Conservation (phyloP, 225 moss, liverwort and hornwort species). For the Antitrichia curtipendula region DNA sequence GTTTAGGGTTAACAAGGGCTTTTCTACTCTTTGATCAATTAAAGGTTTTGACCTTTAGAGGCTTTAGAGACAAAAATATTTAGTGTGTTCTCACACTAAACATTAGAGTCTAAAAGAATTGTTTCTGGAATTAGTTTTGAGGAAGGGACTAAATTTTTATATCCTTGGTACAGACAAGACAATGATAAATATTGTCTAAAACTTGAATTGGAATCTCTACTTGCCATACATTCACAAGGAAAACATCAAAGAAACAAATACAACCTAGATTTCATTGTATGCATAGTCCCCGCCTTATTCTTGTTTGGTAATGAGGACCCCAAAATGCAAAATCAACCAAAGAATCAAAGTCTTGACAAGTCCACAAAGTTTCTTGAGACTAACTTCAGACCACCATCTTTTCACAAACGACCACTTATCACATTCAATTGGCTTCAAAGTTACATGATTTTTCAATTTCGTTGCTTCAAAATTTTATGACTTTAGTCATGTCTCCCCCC, state of each 20-base stretch:
- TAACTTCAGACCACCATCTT: too few species aligned
- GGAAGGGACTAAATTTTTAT: not conserved
- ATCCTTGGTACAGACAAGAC: rapidly evolving
- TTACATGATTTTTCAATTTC: too few species aligned
- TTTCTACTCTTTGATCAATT: not conserved
- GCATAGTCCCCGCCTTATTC: not conserved
- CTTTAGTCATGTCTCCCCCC: not conserved
- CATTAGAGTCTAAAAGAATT: not conserved
- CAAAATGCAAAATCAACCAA: not conserved
- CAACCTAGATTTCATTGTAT: not conserved
- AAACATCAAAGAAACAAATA: not conserved
- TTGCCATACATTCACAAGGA: not conserved
- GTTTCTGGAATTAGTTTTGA: not conserved
- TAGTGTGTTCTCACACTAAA: rapidly evolving
- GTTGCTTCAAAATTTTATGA: not conserved
- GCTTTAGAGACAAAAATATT: not conserved
- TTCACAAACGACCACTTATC: not conserved
- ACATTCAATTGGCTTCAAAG: not conserved
- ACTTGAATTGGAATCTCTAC: not conserved
- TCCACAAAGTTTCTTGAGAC: not conserved
- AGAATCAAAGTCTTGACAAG: not conserved
- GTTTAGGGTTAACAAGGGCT: too few species aligned
- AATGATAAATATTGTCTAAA: not conserved
- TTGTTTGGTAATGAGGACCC: rapidly evolving
- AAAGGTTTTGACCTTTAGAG: not conserved